Conservation (phyloP, 495 filamentous ascomycete species). For the Penicillium bovifimosum region DNA sequence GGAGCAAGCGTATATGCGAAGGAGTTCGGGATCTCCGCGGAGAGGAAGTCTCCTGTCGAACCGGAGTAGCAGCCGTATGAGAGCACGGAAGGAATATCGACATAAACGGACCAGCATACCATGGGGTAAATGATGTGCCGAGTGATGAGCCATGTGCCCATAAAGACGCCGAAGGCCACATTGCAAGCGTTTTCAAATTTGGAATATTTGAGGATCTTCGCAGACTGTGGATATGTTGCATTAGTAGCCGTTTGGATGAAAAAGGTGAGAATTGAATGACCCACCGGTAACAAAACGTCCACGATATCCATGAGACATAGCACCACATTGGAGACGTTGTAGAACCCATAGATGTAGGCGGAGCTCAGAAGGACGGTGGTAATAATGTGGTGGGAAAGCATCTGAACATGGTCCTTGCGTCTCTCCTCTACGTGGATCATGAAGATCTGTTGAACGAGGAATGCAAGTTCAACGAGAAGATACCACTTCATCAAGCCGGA, state of each 20-base stretch:
- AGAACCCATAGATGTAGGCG: conserved; percentile 79
- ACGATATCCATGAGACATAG: conserved; percentile 91
- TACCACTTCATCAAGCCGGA: conserved; percentile 78
- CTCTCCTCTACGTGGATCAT: conserved; percentile 92
- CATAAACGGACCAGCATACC: conserved; percentile 75
- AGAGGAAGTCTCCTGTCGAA: conserved; percentile 48
- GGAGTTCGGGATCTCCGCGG: conserved; percentile 51
- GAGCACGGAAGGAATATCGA: conserved; percentile 59
- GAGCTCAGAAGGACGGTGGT: conserved; percentile 73
- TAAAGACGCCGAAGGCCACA: conserved; percentile 77
- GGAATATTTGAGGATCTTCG: conserved; percentile 91
- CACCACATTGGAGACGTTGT: conserved; percentile 82
- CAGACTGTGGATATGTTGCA: conserved; percentile 49
- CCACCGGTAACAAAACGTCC: conserved; percentile 79
- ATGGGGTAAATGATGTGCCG: conserved; percentile 75
- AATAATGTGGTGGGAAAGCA: conserved; percentile 92
- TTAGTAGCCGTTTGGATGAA: conserved; percentile 1
- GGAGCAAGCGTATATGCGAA: conserved; percentile 61
- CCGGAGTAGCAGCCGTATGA: conserved; percentile 65
- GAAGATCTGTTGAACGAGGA: conserved; percentile 91
- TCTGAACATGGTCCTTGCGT: conserved; percentile 91
- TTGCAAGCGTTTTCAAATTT: conserved; percentile 73
- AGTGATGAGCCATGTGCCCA: conserved; percentile 75
- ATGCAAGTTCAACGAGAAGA: conserved; percentile 83
- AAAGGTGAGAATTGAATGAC: conserved; percentile 23